Percentiles rank a stretch among this genome's conserved stretches.
Conservation (phyloP, 1,284 basidiomycete genomes). For the Xanthoconium separans region DNA sequence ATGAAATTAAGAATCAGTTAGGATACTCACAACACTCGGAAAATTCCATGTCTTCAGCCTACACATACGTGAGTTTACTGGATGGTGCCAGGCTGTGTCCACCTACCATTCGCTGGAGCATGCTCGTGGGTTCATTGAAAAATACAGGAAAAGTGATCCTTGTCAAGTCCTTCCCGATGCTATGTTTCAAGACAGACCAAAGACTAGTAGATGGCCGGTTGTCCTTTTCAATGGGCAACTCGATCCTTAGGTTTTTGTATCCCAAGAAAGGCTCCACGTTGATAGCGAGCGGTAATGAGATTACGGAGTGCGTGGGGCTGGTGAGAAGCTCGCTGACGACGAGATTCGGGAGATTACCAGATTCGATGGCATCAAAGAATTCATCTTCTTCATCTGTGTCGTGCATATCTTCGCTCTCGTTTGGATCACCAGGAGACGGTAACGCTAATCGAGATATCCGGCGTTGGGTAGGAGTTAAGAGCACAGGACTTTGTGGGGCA, state of each 20-base stretch:
- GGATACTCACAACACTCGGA: slow-evolving; percentile 78
- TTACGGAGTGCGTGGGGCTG: slow-evolving; percentile 32
- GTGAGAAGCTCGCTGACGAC: slow-evolving; percentile 63
- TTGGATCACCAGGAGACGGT: slow-evolving; percentile 7
- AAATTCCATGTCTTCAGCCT: slow-evolving; percentile 96
- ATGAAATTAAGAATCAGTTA: not conserved
- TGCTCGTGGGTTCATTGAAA: slow-evolving; percentile 96
- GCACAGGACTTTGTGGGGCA: slow-evolving; percentile 15
- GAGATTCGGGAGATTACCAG: slow-evolving; percentile 74
- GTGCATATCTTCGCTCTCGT: slow-evolving; percentile 43
- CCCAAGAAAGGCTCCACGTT: slow-evolving; percentile 61
- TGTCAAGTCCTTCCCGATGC: slow-evolving; percentile 96
- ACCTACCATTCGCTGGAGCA: slow-evolving; percentile 83
- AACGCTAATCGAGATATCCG: slow-evolving; percentile 16
- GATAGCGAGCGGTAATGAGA: slow-evolving; percentile 27
- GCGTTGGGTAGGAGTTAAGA: slow-evolving; percentile 31
- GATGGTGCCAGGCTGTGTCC: not conserved
- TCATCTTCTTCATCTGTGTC: slow-evolving; percentile 93
- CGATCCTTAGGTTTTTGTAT: slow-evolving; percentile 68
- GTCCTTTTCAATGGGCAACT: slow-evolving; percentile 72
- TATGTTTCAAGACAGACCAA: slow-evolving; percentile 95
- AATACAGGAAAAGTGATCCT: slow-evolving; percentile 95
- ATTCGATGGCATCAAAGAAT: slow-evolving; percentile 97
- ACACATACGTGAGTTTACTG: slow-evolving; percentile 5
- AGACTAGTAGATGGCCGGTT: slow-evolving; percentile 89